Evolutionary conservation across 192 early-diverging fungal genomes (phyloP), one percentile per base, ranked within the genome.

Genomic region (Coemansia erecta): DNA sequence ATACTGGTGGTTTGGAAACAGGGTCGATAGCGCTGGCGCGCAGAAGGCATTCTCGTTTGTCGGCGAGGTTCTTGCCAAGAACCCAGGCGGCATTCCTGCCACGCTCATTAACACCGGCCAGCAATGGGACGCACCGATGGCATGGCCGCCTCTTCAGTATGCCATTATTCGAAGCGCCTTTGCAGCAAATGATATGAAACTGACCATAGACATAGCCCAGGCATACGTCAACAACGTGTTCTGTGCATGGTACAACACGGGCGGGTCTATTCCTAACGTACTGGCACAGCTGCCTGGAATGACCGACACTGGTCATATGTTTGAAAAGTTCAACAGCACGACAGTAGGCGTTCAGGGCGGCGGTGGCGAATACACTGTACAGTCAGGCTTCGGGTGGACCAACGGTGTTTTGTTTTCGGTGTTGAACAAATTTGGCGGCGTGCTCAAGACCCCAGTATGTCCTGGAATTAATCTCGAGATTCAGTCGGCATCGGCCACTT

Each of bases 341-440:
- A n/a, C 35, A 1, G 31, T 86, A 0, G 84, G 83, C 33, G 47
- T 42, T 4, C 55, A 80, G 21, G 89, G 86, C 28, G 67, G 62
- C 9, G 86, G 86, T 28, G 89, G 89, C 53, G 89, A 90, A 68
- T 89, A 90, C 58, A 62, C 60, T 1, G 85, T 88, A 12, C 87
- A 89, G 66, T 70, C 69, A 21, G 89, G 89, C 7, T 90, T 90
- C 72, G 89, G 89, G 0, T 90, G 89, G 89, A 88, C 89, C 12
- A 90, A 90, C 56, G 87, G 87, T 12, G 82, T 90, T 42, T 62
- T 83, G 14, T 68, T 90, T 50, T 89, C 85, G 87, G 61, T 80
- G 0, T 62, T 88, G 51, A 69, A 83, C 14, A 60, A 39, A 1
- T 87, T 76, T 71, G 80, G 80, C 10, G 42, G 53, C 3, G 28